Evolutionary conservation across 2,329 filamentous ascomycete genomes (phyloP).

Genomic region (Triangularia setosa): DNA sequence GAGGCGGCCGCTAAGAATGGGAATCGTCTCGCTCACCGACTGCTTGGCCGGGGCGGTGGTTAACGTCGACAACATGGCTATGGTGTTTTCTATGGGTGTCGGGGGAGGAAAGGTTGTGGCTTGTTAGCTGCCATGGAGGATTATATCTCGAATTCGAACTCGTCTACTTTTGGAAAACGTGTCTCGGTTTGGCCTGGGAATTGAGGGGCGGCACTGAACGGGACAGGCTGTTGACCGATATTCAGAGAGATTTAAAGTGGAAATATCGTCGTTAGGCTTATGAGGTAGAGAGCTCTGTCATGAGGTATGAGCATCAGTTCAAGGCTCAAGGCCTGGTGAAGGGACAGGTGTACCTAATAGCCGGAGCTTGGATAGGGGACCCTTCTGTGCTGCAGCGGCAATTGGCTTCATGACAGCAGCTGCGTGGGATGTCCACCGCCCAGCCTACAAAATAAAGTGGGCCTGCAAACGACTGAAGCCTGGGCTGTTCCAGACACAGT

Average conservation of each 20-base stretch:
- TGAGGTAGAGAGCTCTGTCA: background rate
- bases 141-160: constrained; percentile 6
- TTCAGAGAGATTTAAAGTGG: background rate
- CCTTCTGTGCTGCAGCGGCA: background rate
- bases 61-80: constrained; percentile 57
- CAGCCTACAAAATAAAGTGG: constrained; percentile 6
- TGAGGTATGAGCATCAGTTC: background rate
- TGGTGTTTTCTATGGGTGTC: constrained; percentile 12
- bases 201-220: background rate
- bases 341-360: constrained; percentile 8
- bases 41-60: constrained; percentile 82
- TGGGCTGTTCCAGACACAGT: background rate
- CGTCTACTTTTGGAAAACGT: background rate
- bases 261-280: background rate
- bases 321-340: background rate
- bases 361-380: constrained; percentile 1
- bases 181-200: background rate
- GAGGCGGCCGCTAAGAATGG: constrained; percentile 79
- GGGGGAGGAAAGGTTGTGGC: constrained; percentile 12
- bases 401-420: background rate
- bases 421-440: background rate
- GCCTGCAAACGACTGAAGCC: background rate
- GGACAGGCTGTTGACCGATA: background rate
- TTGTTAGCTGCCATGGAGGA: constrained; percentile 31
- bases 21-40: constrained; percentile 92